phyloP scores from a whole-genome alignment of 805 yeast genomes.

The Spencermartinsiella europaea region DNA sequence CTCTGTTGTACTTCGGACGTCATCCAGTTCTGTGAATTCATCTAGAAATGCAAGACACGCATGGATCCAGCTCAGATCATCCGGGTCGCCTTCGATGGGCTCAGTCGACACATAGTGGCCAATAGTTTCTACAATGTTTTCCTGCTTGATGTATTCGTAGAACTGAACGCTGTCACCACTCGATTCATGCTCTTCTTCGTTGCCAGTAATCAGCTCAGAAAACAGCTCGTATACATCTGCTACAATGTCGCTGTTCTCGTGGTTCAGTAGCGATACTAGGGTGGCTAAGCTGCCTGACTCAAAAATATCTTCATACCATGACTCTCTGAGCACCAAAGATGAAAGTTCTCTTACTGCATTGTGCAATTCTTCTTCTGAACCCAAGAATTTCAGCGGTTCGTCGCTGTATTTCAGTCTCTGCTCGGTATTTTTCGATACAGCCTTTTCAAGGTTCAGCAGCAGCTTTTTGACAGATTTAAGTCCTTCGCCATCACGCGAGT shows the following conservation, averaged over 20 bases:
- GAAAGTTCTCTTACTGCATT: conserved; percentile 18
- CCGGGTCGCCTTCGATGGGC: background rate
- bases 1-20: background rate
- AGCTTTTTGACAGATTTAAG: conserved; percentile 8
- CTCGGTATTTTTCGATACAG: conserved; percentile 16
- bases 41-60: background rate
- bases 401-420: conserved; percentile 14
- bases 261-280: conserved; percentile 16
- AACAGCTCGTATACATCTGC: conserved; percentile 7
- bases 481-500: conserved; percentile 5
- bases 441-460: conserved; percentile 28
- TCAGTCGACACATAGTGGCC: background rate
- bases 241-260: conserved; percentile 20
- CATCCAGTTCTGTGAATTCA: background rate
- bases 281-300: conserved; percentile 10
- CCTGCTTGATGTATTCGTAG: background rate
- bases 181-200: background rate
- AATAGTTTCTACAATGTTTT: background rate
- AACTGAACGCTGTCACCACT: background rate
- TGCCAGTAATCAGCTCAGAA: background rate
- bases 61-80: background rate
- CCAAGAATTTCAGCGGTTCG: conserved; percentile 25
- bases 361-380: conserved; percentile 21
- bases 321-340: conserved; percentile 5
- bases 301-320: conserved; percentile 5